Evolutionary conservation across 2,329 filamentous ascomycete species (phyloP).

Genomic region (Zalaria obscura): DNA sequence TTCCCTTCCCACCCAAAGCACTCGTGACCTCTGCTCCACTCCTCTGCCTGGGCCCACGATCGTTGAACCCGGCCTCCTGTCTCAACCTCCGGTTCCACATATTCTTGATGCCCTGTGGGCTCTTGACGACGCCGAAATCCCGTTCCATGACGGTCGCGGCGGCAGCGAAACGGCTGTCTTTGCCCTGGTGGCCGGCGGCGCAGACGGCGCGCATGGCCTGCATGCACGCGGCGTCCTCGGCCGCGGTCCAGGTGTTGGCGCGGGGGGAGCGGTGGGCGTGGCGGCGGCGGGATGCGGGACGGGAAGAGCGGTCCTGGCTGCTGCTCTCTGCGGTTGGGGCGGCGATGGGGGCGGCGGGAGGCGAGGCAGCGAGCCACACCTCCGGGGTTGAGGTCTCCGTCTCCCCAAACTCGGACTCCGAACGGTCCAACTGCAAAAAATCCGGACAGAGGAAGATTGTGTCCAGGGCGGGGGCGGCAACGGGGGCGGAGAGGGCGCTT

Average conservation of each 20-base stretch:
- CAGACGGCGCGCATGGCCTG: constrained; percentile 1
- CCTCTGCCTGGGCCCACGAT: constrained; percentile 4
- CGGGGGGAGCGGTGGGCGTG: background rate
- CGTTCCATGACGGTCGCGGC: background rate
- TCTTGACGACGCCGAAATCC: constrained; percentile 1
- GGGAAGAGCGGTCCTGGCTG: background rate
- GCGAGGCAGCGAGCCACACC: background rate
- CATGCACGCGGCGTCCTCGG: constrained; percentile 4
- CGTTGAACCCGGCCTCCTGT: constrained; percentile 1
- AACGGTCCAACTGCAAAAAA: too few species aligned
- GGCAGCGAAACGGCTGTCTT: constrained; percentile 2
- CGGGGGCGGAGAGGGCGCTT: too few species aligned
- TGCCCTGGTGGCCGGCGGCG: constrained; percentile 1
- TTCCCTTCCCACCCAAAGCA: constrained; percentile 1
- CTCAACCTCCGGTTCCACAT: constrained; percentile 6
- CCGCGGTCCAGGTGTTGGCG: constrained; percentile 2
- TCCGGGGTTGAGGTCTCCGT: background rate
- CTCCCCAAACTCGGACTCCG: background rate
- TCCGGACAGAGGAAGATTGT: too few species aligned
- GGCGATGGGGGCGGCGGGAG: background rate
- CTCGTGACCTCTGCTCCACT: constrained; percentile 1
- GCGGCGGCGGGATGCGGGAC: background rate
- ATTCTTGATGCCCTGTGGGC: constrained; percentile 5
- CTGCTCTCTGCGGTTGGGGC: background rate
- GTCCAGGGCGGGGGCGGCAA: too few species aligned